These are phyloP conservation scores for Mycosphaerella arachidis DNA, from an alignment of 2,329 filamentous ascomycete genomes.

Conservation along the genomic window DNA sequence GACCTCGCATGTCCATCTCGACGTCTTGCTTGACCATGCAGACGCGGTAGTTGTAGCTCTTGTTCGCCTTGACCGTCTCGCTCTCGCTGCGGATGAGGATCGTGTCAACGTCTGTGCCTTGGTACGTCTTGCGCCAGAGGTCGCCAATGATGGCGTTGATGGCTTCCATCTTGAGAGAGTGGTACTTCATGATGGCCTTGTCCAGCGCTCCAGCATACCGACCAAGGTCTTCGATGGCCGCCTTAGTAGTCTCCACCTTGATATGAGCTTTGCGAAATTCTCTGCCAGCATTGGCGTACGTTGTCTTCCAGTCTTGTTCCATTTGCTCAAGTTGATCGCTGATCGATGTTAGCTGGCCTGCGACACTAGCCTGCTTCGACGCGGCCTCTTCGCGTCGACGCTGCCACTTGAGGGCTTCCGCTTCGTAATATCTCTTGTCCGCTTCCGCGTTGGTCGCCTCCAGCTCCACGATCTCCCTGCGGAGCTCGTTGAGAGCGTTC, in stretches of 20 bases:
- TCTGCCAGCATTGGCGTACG: slow-evolving; percentile 76
- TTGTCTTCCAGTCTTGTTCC: slow-evolving; percentile 74
- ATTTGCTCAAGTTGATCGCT: slow-evolving; percentile 72
- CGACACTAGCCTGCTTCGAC: slow-evolving; percentile 68
- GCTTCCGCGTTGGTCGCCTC: slow-evolving; percentile 75
- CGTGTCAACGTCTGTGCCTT: slow-evolving; percentile 94
- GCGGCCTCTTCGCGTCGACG: slow-evolving; percentile 63
- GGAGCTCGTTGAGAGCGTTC: slow-evolving; percentile 62
- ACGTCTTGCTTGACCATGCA: slow-evolving; percentile 97
- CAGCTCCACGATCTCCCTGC: slow-evolving; percentile 66
- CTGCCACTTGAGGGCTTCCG: slow-evolving; percentile 65
- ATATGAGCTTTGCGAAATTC: slow-evolving; percentile 86
- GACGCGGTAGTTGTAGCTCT: slow-evolving; percentile 92
- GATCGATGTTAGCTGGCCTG: slow-evolving; percentile 76
- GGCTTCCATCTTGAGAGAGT: slow-evolving; percentile 95
- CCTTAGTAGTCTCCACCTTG: slow-evolving; percentile 85
- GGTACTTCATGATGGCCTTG: slow-evolving; percentile 96
- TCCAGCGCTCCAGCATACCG: slow-evolving; percentile 81
- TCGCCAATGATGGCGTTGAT: slow-evolving; percentile 93
- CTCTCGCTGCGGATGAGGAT: slow-evolving; percentile 87
- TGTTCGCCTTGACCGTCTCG: slow-evolving; percentile 68
- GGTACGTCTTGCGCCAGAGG: slow-evolving; percentile 95
- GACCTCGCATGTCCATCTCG: slow-evolving; percentile 99
- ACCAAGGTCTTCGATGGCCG: slow-evolving; percentile 82
- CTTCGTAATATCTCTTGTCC: slow-evolving; percentile 70